Conservation (phyloP, 2,329 filamentous ascomycete species). For the Fusarium sp. region DNA sequence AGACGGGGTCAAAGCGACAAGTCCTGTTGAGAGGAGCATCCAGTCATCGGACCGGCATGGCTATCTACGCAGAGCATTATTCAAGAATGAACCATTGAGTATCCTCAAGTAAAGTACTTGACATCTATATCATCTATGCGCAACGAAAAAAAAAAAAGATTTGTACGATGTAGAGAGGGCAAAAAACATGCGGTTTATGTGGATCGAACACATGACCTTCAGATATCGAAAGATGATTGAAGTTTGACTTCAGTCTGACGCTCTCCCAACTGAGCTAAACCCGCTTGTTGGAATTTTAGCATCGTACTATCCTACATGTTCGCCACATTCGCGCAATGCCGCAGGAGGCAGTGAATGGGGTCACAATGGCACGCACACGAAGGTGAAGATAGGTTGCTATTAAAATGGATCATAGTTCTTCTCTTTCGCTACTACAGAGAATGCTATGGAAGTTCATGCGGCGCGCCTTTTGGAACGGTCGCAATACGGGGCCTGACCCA, state of each 20-base stretch:
- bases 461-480: accelerated
- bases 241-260: constrained; percentile 38
- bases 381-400: no score
- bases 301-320: accelerated
- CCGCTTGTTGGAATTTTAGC: accelerated
- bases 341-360: accelerated
- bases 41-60: neutral
- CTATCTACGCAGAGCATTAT: no score
- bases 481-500: neutral
- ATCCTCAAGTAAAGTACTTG: accelerated
- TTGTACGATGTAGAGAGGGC: accelerated
- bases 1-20: neutral
- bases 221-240: constrained; percentile 41
- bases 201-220: constrained; percentile 47
- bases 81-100: neutral
- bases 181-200: constrained; percentile 42
- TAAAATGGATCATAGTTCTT: no score
- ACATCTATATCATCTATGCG: neutral
- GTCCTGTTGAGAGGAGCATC: no score
- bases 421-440: accelerated
- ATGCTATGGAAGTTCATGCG: neutral
- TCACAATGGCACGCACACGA: accelerated
- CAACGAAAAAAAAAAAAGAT: no score
- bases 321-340: accelerated
- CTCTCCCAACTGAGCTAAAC: constrained; percentile 45